A percentile compares a stretch with the other conserved stretches of the same genome.
phyloP scores from a whole-genome alignment of 371 early-diverging fungal species.

The Mucor velutinosus region DNA sequence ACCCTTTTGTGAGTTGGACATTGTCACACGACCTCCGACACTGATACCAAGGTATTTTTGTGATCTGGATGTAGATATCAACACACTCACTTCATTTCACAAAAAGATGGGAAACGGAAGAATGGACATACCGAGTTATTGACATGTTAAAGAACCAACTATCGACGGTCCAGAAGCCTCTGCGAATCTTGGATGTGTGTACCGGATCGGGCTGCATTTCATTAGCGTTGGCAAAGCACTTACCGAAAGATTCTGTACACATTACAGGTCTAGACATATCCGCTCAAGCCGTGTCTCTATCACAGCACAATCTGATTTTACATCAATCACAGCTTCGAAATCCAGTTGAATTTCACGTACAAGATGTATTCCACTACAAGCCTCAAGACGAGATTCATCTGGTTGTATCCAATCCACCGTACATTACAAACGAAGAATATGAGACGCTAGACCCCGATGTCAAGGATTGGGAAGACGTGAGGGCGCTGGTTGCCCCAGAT shows the following conservation, averaged over 20 bases:
- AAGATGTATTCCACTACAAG: constrained; percentile 49
- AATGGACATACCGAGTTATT: constrained; percentile 74
- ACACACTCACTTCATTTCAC: neutral
- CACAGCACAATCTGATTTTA: constrained; percentile 43
- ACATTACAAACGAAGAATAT: constrained; percentile 79
- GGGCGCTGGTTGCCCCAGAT: constrained; percentile 78
- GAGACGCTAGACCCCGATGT: constrained; percentile 68
- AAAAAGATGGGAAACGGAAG: constrained; percentile 90
- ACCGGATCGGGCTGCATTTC: constrained; percentile 90
- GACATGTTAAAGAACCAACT: constrained; percentile 31
- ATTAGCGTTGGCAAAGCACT: constrained; percentile 70
- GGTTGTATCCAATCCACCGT: constrained; percentile 91
- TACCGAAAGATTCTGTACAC: constrained; percentile 38
- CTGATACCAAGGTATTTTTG: constrained; percentile 78
- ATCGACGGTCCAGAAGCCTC: constrained; percentile 15
- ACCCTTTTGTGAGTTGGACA: constrained; percentile 80
- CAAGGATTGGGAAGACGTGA: constrained; percentile 83
- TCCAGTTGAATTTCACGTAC: constrained; percentile 36
- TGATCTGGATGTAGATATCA: neutral
- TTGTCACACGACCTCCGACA: constrained; percentile 71
- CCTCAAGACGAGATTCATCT: constrained; percentile 46
- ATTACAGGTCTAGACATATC: constrained; percentile 52
- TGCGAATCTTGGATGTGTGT: constrained; percentile 86
- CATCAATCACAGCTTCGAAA: constrained; percentile 17
- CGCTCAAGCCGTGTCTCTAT: constrained; percentile 48